A percentile compares a stretch with the other conserved stretches of the same genome.
phyloP scores from a whole-genome alignment of 2,329 filamentous ascomycete species.

The Aspergillus aculeatinus region DNA sequence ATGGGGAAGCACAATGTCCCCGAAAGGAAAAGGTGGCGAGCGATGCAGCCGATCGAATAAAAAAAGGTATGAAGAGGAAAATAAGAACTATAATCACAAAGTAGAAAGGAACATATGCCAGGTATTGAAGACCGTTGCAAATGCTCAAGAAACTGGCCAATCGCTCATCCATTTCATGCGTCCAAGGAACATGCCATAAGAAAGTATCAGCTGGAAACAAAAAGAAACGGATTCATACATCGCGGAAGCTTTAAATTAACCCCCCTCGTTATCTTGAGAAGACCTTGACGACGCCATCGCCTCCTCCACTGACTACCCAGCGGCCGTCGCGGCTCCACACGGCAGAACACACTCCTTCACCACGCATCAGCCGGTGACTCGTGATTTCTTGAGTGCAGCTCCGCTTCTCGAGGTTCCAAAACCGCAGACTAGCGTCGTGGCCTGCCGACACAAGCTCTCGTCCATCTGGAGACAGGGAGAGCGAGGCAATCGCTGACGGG shows the following conservation, averaged over 20 bases:
- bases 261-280: slow-evolving; percentile 51
- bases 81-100: slow-evolving; percentile 31
- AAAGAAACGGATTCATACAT: slow-evolving; percentile 29
- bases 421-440: slow-evolving; percentile 90
- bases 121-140: slow-evolving; percentile 37
- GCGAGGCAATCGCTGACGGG: slow-evolving; percentile 83
- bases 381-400: slow-evolving; percentile 95
- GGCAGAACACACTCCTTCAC: slow-evolving; percentile 90
- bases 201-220: slow-evolving; percentile 21
- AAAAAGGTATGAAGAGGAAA: slow-evolving; percentile 8
- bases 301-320: slow-evolving; percentile 91
- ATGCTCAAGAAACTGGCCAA: slow-evolving; percentile 38
- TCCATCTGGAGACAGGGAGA: slow-evolving; percentile 90
- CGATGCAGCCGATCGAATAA: slow-evolving; percentile 9
- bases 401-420: slow-evolving; percentile 96
- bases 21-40: background rate
- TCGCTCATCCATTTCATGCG: slow-evolving; percentile 38
- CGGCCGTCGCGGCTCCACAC: slow-evolving; percentile 95
- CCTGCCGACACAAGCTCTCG: slow-evolving; percentile 93
- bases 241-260: slow-evolving; percentile 14
- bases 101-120: slow-evolving; percentile 35
- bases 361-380: slow-evolving; percentile 88
- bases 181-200: slow-evolving; percentile 31
- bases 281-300: slow-evolving; percentile 94
- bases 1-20: background rate